Conservation (phyloP, 2,329 filamentous ascomycete genomes). For the Fusarium sp. region DNA sequence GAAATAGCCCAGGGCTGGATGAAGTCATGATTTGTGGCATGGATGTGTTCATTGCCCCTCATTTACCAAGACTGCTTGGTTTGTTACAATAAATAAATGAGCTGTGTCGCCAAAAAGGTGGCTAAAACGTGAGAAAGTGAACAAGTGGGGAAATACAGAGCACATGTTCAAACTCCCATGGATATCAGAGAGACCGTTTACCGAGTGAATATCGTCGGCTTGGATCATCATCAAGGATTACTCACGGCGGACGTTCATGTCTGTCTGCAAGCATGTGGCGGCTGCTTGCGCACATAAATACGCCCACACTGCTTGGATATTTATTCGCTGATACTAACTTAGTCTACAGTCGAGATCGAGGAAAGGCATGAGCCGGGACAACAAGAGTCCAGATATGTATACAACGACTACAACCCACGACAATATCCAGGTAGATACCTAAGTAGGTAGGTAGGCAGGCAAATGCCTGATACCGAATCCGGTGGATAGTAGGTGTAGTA, state of each 20-base stretch:
- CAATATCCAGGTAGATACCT: background rate
- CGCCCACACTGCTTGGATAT: constrained; percentile 29
- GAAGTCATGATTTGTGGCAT: constrained; percentile 34
- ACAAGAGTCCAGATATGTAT: background rate
- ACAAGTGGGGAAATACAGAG: background rate
- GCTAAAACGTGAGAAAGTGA: background rate
- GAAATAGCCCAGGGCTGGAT: constrained; percentile 36
- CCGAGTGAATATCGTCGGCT: background rate
- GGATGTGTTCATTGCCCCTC: constrained; percentile 15
- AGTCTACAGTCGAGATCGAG: background rate
- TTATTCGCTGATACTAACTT: background rate
- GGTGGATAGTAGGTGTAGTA: background rate
- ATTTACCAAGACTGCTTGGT: background rate
- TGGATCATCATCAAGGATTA: background rate
- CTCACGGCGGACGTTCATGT: background rate
- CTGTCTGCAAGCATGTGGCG: constrained; percentile 25
- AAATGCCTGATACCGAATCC: background rate
- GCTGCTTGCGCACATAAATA: constrained; percentile 29
- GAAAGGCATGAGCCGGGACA: constrained; percentile 9
- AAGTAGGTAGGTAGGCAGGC: no score
- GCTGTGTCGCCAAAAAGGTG: background rate
- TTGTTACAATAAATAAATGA: background rate
- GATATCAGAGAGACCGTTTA: background rate
- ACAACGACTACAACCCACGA: background rate
- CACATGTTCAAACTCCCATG: background rate